phyloP scores from a whole-genome alignment of 345 rosid genomes.

The Iberis pinnata region DNA sequence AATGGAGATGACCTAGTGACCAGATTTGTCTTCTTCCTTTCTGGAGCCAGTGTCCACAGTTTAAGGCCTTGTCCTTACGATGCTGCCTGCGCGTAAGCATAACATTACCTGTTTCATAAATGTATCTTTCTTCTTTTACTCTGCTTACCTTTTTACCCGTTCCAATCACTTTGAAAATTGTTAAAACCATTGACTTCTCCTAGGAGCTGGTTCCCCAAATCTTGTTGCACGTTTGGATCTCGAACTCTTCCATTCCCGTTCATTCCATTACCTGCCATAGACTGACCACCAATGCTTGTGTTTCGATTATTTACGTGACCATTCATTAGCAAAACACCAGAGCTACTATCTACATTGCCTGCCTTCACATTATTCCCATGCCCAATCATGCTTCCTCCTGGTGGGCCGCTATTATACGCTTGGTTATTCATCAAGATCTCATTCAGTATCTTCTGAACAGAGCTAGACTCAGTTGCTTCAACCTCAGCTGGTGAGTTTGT shows the following conservation, averaged over 20 bases:
- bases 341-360: constrained; percentile 37
- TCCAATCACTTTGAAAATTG: constrained; percentile 86
- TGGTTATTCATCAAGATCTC: constrained; percentile 68
- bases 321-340: constrained; percentile 47
- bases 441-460: constrained; percentile 83
- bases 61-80: no score
- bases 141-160: constrained; percentile 23
- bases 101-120: no score
- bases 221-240: constrained; percentile 67
- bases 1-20: constrained; percentile 14
- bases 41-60: no score
- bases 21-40: constrained; percentile 14
- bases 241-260: constrained; percentile 71
- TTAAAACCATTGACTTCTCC: constrained; percentile 69
- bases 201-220: constrained; percentile 68
- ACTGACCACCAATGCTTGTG: constrained; percentile 42
- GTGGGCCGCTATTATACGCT: constrained; percentile 36
- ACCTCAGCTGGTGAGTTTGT: constrained; percentile 53
- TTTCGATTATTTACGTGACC: constrained; percentile 39
- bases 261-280: constrained; percentile 53
- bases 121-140: no score
- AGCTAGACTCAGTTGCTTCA: constrained; percentile 61
- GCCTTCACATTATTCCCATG: constrained; percentile 51
- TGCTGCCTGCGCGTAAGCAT: no score
- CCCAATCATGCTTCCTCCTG: constrained; percentile 45